Conservation (phyloP, 1,284 basidiomycete genomes). For the Cryptococcus floricola region DNA sequence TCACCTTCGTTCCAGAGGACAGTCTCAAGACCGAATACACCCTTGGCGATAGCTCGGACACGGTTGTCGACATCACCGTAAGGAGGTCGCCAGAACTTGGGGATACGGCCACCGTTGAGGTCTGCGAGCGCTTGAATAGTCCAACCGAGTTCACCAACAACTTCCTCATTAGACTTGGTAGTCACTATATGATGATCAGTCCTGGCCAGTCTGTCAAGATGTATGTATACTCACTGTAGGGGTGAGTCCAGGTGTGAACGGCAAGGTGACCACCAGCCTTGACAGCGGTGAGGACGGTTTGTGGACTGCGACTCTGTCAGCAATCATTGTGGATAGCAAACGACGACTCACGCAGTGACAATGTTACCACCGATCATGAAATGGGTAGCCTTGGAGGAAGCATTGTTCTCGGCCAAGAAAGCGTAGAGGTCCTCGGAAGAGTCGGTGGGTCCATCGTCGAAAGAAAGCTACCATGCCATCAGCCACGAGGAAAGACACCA, state of each 20-base stretch:
- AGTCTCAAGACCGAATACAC: conserved; percentile 48
- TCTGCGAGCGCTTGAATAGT: conserved; percentile 49
- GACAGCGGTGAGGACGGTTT: conserved; percentile 22
- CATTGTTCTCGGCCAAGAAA: conserved; percentile 53
- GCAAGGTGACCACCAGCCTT: conserved; percentile 42
- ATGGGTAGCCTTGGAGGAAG: conserved; percentile 54
- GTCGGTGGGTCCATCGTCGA: conserved; percentile 55
- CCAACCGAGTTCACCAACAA: conserved; percentile 56
- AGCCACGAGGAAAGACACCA: background rate
- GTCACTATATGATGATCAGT: conserved; percentile 39
- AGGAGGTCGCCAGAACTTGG: conserved; percentile 49
- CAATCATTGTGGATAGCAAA: background rate
- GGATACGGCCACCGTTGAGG: conserved; percentile 43
- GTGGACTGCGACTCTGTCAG: conserved; percentile 16
- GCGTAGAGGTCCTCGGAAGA: conserved; percentile 53
- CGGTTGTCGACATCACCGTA: conserved; percentile 54
- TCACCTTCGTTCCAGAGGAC: conserved; percentile 45
- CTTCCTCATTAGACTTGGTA: conserved; percentile 55
- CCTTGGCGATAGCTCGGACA: conserved; percentile 53
- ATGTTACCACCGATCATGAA: conserved; percentile 56
- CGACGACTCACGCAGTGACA: conserved; percentile 21
- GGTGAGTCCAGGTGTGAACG: conserved; percentile 56
- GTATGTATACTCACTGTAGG: conserved; percentile 32
- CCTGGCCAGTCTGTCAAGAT: conserved; percentile 5
- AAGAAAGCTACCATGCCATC: conserved; percentile 36